Base-by-base conservation (phyloP, 148 eudicot genomes). In the Beta vulgaris region DNA sequence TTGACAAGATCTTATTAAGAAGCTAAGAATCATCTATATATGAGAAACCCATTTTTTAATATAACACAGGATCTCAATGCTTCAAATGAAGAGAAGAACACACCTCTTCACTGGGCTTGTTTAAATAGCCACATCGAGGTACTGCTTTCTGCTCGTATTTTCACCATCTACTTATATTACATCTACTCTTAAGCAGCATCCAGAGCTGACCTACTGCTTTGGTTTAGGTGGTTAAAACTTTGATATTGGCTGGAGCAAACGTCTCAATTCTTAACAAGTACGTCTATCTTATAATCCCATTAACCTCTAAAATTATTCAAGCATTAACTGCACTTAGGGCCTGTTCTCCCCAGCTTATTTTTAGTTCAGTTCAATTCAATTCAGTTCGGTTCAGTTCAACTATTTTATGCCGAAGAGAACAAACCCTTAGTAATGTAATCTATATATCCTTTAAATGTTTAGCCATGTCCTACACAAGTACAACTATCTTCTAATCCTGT, bases 51-150 rank as follows among this genome's bases (percentile, higher is more conserved):
- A 23, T 59, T 63, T 13, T 58, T 49, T 25, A 32, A 46, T 75
- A 59, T 80, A 63, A 76, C 35, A 73, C 91, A 91, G 98, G 94
- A 91, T 81, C 86, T 93, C 6, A 86, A 91, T 75, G 82, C 88
- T 74, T 61, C 78, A 68, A 93, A 93, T 73, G 69, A 71, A 54
- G 93, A 89, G 83, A 90, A 90, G 42, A 94, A 94, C 60, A 88
- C 97, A 4, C 91, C 98, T 58, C 93, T 94, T 51, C 98, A 94
- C 73, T 94, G 93, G 95, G 98, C 95, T 75, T 91, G 97, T 79
- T 93, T 94, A 36, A 94, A 94, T 58, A 96, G 90, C 23, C 96
- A 84, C 75, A 73, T 80, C 43, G 95, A 92, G 89, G 95, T 92
- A 87, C 43, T 71, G 25, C 54, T 69, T 68, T 55, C 46, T 48